These are phyloP conservation scores for Plenodomus lindquistii DNA, from an alignment of 2,329 filamentous ascomycete species.

Conservation along the genomic window DNA sequence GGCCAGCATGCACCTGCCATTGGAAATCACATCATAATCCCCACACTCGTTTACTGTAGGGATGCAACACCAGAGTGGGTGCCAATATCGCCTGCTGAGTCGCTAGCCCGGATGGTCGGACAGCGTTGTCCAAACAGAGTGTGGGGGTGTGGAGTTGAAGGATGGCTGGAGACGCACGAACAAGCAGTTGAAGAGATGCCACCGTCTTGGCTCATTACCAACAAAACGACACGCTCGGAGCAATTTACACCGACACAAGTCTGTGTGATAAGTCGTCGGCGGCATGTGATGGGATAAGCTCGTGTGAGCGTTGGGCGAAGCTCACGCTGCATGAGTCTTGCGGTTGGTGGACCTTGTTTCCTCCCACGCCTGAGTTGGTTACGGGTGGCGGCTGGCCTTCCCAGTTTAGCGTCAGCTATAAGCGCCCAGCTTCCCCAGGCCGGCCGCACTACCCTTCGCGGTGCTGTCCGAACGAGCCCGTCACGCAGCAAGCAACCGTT, in stretches of 20 bases:
- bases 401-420: conserved; percentile 2
- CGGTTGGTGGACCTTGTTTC: conserved; percentile 29
- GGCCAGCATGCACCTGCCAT: conserved; percentile 10
- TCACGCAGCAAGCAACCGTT: background rate
- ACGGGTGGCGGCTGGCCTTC: conserved; percentile 17
- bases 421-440: conserved; percentile 8
- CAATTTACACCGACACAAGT: conserved; percentile 23
- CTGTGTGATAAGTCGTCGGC: conserved; percentile 15
- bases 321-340: conserved; percentile 7
- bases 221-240: conserved; percentile 18
- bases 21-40: conserved; percentile 5
- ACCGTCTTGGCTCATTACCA: conserved; percentile 25
- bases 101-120: conserved; percentile 12
- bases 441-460: conserved; percentile 11
- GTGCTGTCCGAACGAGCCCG: conserved; percentile 3
- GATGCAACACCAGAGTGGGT: conserved; percentile 6
- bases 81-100: conserved; percentile 15
- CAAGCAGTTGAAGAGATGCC: conserved; percentile 26
- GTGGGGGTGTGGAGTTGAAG: conserved; percentile 21
- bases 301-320: conserved; percentile 22
- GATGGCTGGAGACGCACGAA: conserved; percentile 14
- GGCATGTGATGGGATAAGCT: conserved; percentile 24
- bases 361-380: conserved; percentile 14
- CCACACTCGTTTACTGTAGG: conserved; percentile 14
- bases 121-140: conserved; percentile 19